Evolutionary conservation across 495 filamentous ascomycete genomes (phyloP).

Genomic region (Daldinia concentrica): DNA sequence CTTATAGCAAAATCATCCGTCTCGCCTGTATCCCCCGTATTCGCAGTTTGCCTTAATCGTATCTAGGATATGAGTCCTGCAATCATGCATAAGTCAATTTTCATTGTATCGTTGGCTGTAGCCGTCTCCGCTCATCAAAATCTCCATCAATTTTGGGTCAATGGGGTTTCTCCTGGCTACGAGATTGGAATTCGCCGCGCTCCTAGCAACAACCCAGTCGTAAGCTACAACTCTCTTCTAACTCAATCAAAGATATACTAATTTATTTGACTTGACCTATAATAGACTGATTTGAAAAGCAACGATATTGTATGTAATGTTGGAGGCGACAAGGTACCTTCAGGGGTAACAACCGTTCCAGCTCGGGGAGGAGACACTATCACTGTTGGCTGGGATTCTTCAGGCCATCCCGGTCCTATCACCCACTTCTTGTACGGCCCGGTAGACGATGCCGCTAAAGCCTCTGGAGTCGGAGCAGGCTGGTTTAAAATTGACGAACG

Average conservation of each 20-base stretch:
- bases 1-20: neutral
- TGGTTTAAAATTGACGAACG: conserved; percentile 50
- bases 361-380: conserved; percentile 49
- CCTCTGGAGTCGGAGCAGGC: conserved; percentile 41
- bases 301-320: conserved; percentile 51
- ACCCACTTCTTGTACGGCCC: conserved; percentile 51
- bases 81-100: conserved; percentile 28
- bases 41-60: neutral
- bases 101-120: conserved; percentile 28
- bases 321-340: conserved; percentile 45
- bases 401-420: conserved; percentile 50
- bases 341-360: conserved; percentile 42
- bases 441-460: conserved; percentile 42
- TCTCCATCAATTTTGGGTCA: conserved; percentile 53
- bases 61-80: neutral
- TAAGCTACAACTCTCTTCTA: neutral
- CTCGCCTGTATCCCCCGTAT: neutral
- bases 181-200: conserved; percentile 50
- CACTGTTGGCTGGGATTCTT: conserved; percentile 50
- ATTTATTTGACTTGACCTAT: neutral
- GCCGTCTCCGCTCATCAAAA: conserved; percentile 51
- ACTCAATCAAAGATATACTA: neutral
- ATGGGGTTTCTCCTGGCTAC: conserved; percentile 49
- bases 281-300: conserved; percentile 42
- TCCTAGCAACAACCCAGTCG: conserved; percentile 51